A percentile compares a stretch with the other conserved stretches of the same genome.
Conservation (phyloP, 306 rosid species). For the Corylus heterophylla region DNA sequence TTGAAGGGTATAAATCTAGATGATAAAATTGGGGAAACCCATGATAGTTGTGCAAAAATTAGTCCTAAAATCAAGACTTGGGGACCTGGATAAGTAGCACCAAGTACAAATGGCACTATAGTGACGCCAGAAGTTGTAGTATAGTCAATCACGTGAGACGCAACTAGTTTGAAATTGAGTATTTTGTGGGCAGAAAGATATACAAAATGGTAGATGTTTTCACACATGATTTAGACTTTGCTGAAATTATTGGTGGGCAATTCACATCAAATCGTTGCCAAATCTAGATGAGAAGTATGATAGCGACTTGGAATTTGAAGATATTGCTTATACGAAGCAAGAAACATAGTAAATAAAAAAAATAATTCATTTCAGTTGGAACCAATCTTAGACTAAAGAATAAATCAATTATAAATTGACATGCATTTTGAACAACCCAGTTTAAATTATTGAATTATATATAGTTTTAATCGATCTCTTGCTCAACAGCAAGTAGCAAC, state of each 20-base stretch:
- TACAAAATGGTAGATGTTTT: slow-evolving; percentile 31
- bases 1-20: no score
- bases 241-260: slow-evolving; percentile 49
- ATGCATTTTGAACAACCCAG: no score
- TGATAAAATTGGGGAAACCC: no score
- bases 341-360: no score
- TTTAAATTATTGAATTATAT: no score
- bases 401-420: no score
- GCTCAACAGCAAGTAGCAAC: no score
- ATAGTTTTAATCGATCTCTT: neutral
- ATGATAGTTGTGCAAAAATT: no score
- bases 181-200: slow-evolving; percentile 26
- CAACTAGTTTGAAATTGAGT: slow-evolving; percentile 53
- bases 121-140: slow-evolving; percentile 34
- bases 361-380: no score
- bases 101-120: slow-evolving; percentile 18
- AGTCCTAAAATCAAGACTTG: no score
- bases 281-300: slow-evolving; percentile 35
- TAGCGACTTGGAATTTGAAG: slow-evolving; percentile 22
- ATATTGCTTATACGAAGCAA: neutral
- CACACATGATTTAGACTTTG: slow-evolving; percentile 36
- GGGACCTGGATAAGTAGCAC: neutral
- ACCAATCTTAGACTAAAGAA: no score
- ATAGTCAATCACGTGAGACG: slow-evolving; percentile 51
- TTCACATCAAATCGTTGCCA: slow-evolving; percentile 64